A percentile compares a stretch with the other conserved stretches of the same genome.
Evolutionary conservation across 2,329 filamentous ascomycete species (phyloP).

Genomic region (Trichoderma sp.): DNA sequence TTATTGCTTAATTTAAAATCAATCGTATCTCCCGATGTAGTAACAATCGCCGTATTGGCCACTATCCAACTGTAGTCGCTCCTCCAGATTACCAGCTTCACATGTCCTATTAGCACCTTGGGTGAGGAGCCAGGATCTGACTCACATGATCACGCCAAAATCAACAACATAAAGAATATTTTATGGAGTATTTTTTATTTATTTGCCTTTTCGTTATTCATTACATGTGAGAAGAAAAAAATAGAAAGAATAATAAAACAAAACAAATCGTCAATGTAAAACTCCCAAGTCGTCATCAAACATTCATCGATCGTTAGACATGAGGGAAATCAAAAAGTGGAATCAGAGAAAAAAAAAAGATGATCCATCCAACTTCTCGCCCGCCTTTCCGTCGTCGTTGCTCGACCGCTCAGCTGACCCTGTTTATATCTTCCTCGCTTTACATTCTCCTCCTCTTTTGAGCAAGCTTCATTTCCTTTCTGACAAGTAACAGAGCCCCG

Average conservation of each 20-base stretch:
- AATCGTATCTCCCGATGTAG: neutral
- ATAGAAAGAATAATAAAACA: neutral
- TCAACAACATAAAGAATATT: neutral
- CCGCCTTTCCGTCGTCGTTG: neutral
- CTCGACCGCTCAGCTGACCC: neutral
- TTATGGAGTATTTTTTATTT: conserved; percentile 5
- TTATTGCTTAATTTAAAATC: neutral
- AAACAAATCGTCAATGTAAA: conserved; percentile 20
- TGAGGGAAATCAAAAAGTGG: conserved; percentile 9
- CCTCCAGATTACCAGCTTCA: neutral
- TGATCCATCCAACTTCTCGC: neutral
- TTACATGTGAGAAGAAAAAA: conserved; percentile 9
- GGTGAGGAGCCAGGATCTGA: neutral
- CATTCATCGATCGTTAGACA: conserved; percentile 22
- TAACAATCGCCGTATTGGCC: neutral
- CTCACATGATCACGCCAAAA: neutral
- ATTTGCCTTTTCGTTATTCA: conserved; percentile 24
- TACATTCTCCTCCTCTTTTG: conserved; percentile 6
- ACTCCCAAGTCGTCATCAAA: conserved; percentile 21
- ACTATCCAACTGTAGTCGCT: neutral
- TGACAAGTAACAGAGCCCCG: neutral
- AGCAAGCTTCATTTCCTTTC: neutral
- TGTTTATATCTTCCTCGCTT: conserved; percentile 11
- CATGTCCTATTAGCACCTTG: neutral
- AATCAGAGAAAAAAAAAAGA: conserved; percentile 5